Percentiles rank a stretch among this genome's conserved stretches.
phyloP scores from a whole-genome alignment of 129 eudicot species.

The Rutidosis leptorrhynchoides region DNA sequence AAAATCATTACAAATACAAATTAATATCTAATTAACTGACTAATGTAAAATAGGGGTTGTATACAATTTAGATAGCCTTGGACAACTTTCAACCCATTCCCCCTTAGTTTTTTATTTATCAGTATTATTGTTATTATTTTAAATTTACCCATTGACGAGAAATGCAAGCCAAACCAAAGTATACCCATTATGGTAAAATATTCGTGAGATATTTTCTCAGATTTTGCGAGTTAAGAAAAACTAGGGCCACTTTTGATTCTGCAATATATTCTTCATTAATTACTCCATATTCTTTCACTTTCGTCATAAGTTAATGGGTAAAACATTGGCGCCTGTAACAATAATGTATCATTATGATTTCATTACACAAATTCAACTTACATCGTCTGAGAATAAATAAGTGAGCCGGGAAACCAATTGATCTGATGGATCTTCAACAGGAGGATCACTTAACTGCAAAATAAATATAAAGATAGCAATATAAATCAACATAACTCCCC shows the following conservation, averaged over 20 bases:
- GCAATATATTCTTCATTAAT: too few species aligned
- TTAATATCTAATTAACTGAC: neutral
- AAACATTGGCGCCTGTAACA: neutral
- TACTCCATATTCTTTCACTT: too few species aligned
- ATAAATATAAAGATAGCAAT: neutral
- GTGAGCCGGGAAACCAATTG: constrained; percentile 70
- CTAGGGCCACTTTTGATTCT: too few species aligned
- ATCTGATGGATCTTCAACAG: constrained; percentile 65
- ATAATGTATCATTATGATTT: constrained; percentile 1
- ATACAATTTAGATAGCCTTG: neutral
- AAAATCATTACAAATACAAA: neutral
- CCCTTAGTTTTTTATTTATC: neutral
- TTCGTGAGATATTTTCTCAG: too few species aligned
- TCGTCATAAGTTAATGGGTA: neutral
- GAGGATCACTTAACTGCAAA: constrained; percentile 67
- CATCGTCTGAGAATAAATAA: constrained; percentile 73
- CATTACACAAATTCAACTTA: constrained; percentile 22
- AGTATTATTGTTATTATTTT: too few species aligned
- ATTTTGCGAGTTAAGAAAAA: too few species aligned
- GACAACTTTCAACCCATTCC: neutral
- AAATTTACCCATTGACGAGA: neutral
- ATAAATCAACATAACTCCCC: neutral
- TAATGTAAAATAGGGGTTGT: neutral
- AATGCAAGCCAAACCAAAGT: neutral
- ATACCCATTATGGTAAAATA: too few species aligned